Conservation (phyloP, 1,284 basidiomycete species). For the Apiotrichum sp. region DNA sequence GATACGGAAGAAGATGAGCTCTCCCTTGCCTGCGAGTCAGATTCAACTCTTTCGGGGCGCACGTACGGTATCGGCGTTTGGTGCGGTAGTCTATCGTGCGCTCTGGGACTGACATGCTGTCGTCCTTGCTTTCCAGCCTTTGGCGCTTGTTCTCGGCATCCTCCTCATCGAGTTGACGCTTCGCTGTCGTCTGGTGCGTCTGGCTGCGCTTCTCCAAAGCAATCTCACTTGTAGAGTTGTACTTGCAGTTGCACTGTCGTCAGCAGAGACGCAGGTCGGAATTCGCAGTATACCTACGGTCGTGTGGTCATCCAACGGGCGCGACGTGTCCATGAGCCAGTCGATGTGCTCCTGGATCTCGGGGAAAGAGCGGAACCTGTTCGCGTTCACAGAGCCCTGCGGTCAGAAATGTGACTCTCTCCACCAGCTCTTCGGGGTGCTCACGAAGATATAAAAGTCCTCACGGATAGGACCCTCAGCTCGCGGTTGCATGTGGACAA, state of each 20-base stretch:
- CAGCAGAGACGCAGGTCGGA: not conserved
- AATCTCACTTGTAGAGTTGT: constrained; percentile 14
- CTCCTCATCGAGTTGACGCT: not conserved
- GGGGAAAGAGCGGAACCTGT: constrained; percentile 20
- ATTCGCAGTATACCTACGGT: constrained; percentile 12
- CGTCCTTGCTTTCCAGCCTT: not conserved
- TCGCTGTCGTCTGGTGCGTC: not conserved
- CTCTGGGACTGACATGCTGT: constrained; percentile 4
- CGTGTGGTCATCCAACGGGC: constrained; percentile 25
- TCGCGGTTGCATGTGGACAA: constrained; percentile 26
- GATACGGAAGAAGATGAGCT: constrained; percentile 37
- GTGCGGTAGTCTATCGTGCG: constrained; percentile 15
- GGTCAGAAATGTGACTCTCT: not conserved
- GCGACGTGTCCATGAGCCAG: constrained; percentile 33
- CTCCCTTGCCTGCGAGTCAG: constrained; percentile 26
- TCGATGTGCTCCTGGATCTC: constrained; percentile 34
- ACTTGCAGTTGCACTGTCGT: constrained; percentile 32
- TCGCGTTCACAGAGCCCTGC: constrained; percentile 24
- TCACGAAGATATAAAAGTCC: constrained; percentile 34
- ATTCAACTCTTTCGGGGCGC: too few relatives aligned
- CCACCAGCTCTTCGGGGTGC: not conserved
- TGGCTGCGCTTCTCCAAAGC: constrained; percentile 6
- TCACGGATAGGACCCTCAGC: constrained; percentile 16
- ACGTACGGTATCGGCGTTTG: constrained; percentile 14
- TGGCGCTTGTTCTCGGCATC: not conserved